phyloP scores from a whole-genome alignment of 2,329 filamentous ascomycete species.

The Hymenoscyphus fructigenus region DNA sequence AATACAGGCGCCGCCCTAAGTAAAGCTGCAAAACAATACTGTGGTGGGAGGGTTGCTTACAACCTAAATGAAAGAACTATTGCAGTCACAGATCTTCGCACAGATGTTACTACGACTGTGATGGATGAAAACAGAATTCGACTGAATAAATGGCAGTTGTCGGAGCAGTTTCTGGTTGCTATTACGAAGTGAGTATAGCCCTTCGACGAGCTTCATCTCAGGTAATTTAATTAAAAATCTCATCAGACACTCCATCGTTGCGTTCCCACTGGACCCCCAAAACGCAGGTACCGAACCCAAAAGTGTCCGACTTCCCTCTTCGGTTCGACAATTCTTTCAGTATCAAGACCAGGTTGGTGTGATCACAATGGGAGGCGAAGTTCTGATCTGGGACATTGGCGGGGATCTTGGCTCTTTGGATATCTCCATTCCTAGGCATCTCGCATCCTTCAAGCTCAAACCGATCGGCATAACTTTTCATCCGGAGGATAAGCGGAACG shows the following conservation, averaged over 20 bases:
- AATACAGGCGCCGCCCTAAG: not conserved
- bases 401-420: slow-evolving; percentile 13
- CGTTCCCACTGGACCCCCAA: slow-evolving; percentile 12
- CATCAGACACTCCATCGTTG: slow-evolving; percentile 12
- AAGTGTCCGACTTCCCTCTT: slow-evolving; percentile 17
- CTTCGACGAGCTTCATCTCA: not conserved
- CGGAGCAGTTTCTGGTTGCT: slow-evolving; percentile 22
- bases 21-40: slow-evolving; percentile 17
- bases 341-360: slow-evolving; percentile 21
- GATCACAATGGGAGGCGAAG: slow-evolving; percentile 17
- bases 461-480: slow-evolving; percentile 10
- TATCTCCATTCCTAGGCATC: not conserved
- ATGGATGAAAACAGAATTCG: slow-evolving; percentile 15
- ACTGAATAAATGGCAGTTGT: slow-evolving; percentile 21
- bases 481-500: slow-evolving; percentile 4
- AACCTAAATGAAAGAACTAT: slow-evolving; percentile 11
- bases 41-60: slow-evolving; percentile 27
- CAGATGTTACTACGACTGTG: slow-evolving; percentile 6
- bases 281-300: not conserved
- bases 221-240: not conserved
- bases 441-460: not conserved
- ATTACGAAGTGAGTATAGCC: slow-evolving; percentile 13
- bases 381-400: slow-evolving; percentile 26
- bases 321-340: slow-evolving; percentile 12
- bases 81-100: slow-evolving; percentile 19